phyloP scores from a whole-genome alignment of 2,329 filamentous ascomycete genomes.

The Tolypocladium amazonense region DNA sequence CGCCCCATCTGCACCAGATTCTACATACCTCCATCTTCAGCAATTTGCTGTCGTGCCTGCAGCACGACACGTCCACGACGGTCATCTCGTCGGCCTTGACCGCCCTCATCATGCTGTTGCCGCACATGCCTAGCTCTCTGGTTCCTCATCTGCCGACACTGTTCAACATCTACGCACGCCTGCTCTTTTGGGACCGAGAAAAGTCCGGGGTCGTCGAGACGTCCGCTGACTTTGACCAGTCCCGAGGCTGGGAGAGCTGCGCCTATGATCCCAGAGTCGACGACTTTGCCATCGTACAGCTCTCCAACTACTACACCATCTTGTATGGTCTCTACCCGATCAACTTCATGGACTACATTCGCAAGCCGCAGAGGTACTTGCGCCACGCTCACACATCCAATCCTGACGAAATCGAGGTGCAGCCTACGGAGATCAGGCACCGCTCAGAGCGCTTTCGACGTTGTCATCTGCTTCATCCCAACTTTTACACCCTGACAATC shows the following conservation, averaged over 20 bases:
- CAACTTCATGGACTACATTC: constrained; percentile 78
- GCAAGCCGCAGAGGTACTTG: constrained; percentile 70
- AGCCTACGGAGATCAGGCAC: constrained; percentile 66
- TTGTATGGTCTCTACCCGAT: constrained; percentile 76
- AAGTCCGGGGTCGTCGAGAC: constrained; percentile 27
- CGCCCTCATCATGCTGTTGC: constrained; percentile 69
- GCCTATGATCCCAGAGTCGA: constrained; percentile 51
- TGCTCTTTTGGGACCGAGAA: constrained; percentile 67
- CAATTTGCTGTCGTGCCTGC: constrained; percentile 62
- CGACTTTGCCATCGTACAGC: constrained; percentile 51
- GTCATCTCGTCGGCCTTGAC: constrained; percentile 67
- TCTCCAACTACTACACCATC: constrained; percentile 69
- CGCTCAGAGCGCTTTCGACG: constrained; percentile 65
- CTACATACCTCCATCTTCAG: constrained; percentile 62
- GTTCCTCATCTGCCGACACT: constrained; percentile 58
- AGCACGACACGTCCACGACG: constrained; percentile 67
- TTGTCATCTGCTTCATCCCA: constrained; percentile 68
- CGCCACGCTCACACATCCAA: constrained; percentile 61
- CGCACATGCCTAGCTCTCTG: constrained; percentile 66
- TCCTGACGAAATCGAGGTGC: constrained; percentile 65
- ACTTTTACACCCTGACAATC: constrained; percentile 69
- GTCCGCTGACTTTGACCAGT: constrained; percentile 25
- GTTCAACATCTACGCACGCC: constrained; percentile 71
- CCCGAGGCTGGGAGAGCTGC: constrained; percentile 51
- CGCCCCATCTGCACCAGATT: constrained; percentile 68